phyloP scores from a whole-genome alignment of 2,329 filamentous ascomycete genomes.

The Pseudogymnoascus sp. region DNA sequence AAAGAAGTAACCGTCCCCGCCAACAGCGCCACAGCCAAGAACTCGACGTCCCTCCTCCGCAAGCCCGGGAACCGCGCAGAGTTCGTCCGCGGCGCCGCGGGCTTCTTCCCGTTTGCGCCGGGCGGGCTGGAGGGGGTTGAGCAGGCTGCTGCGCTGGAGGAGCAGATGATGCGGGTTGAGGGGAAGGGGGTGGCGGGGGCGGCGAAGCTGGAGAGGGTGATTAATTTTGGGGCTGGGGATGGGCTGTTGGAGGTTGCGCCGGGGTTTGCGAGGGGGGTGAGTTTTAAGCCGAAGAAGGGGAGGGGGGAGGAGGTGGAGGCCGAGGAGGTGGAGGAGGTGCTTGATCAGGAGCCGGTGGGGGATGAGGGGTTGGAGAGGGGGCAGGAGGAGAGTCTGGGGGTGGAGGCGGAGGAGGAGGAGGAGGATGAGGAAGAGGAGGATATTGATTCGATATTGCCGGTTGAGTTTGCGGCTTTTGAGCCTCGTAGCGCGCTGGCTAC shows the following conservation, averaged over 20 bases:
- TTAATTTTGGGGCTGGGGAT: slow-evolving; percentile 69
- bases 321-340: slow-evolving; percentile 58
- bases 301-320: slow-evolving; percentile 52
- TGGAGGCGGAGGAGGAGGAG: slow-evolving; percentile 27
- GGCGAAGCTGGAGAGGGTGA: slow-evolving; percentile 67
- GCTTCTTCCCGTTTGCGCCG: slow-evolving; percentile 89
- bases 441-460: slow-evolving; percentile 79
- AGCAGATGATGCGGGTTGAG: slow-evolving; percentile 54
- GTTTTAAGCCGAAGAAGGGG: slow-evolving; percentile 55
- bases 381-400: slow-evolving; percentile 25
- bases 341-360: slow-evolving; percentile 40
- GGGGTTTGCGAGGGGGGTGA: slow-evolving; percentile 70
- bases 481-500: slow-evolving; percentile 69
- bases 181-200: slow-evolving; percentile 35
- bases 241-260: slow-evolving; percentile 75
- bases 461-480: slow-evolving; percentile 88
- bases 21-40: slow-evolving; percentile 84
- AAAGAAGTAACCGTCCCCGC: slow-evolving; percentile 88
- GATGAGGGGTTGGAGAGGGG: slow-evolving; percentile 24
- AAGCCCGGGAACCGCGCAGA: slow-evolving; percentile 82
- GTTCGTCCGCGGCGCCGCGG: slow-evolving; percentile 85
- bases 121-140: slow-evolving; percentile 83
- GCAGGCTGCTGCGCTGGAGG: slow-evolving; percentile 74
- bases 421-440: slow-evolving; percentile 45
- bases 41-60: slow-evolving; percentile 79